These are phyloP conservation scores for Colletotrichum falcatum DNA, from an alignment of 2,329 filamentous ascomycete species.

Conservation along the genomic window DNA sequence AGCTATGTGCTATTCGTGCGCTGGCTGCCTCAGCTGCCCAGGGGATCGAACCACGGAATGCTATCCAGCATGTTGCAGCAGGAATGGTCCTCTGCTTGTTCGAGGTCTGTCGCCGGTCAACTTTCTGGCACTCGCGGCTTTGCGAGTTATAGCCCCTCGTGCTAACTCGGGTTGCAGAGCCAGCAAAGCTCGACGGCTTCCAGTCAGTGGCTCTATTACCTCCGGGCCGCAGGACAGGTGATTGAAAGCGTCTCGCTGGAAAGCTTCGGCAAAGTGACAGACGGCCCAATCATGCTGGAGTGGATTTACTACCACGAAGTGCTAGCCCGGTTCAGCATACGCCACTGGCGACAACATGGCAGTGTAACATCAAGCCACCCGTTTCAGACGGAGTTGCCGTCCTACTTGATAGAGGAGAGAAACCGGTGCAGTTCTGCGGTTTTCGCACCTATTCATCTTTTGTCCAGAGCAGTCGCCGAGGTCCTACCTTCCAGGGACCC, in stretches of 20 bases:
- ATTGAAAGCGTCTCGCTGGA: slow-evolving; percentile 22
- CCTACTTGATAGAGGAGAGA: background rate
- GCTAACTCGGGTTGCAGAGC: slow-evolving; percentile 39
- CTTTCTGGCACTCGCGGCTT: too few species aligned
- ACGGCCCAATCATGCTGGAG: slow-evolving; percentile 43
- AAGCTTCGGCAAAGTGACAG: background rate
- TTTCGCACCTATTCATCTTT: background rate
- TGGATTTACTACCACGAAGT: slow-evolving; percentile 49
- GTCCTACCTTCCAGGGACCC: background rate
- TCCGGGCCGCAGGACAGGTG: slow-evolving; percentile 44
- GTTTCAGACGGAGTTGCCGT: too few species aligned
- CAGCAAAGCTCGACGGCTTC: slow-evolving; percentile 44
- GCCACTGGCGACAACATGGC: slow-evolving; percentile 44
- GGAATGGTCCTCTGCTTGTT: slow-evolving; percentile 48
- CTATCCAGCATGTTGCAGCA: slow-evolving; percentile 47
- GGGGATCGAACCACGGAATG: slow-evolving; percentile 38
- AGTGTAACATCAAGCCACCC: background rate
- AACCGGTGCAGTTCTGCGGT: background rate
- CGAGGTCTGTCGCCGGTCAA: slow-evolving; percentile 42
- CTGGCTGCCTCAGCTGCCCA: slow-evolving; percentile 43
- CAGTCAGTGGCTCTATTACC: slow-evolving; percentile 47
- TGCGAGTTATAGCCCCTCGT: background rate
- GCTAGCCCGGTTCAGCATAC: slow-evolving; percentile 46
- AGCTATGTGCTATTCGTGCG: slow-evolving; percentile 44
- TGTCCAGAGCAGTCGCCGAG: background rate